Percentiles rank a stretch among this genome's conserved stretches.
These are phyloP conservation scores for Clonostachys chloroleuca DNA, from an alignment of 2,329 filamentous ascomycete species.

Conservation along the genomic window DNA sequence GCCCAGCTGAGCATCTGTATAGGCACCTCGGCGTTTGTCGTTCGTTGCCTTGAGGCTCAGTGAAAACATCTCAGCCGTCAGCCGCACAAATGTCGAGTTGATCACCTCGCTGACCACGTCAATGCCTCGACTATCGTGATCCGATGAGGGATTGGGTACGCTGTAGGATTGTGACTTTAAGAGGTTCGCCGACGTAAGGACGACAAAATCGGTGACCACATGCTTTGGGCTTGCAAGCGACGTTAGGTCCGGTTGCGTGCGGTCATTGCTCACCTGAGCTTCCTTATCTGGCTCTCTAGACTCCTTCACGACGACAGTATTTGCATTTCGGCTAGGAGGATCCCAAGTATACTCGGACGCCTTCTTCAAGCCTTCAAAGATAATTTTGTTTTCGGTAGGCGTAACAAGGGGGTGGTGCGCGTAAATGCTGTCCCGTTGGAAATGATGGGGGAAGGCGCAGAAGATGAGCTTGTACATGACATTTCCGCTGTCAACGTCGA, in stretches of 20 bases:
- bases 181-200: slow-evolving; percentile 60
- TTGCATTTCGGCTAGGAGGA: slow-evolving; percentile 49
- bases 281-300: slow-evolving; percentile 50
- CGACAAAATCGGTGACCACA: slow-evolving; percentile 62
- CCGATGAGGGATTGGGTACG: slow-evolving; percentile 13
- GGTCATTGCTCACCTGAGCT: slow-evolving; percentile 53
- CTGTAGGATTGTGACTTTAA: slow-evolving; percentile 31
- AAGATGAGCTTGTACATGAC: slow-evolving; percentile 83
- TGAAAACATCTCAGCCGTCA: slow-evolving; percentile 58
- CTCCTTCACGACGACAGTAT: slow-evolving; percentile 23
- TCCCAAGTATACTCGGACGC: slow-evolving; percentile 67
- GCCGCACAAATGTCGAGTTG: slow-evolving; percentile 62
- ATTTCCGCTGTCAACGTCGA: slow-evolving; percentile 73
- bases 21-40: slow-evolving; percentile 54
- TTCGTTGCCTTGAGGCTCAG: slow-evolving; percentile 59
- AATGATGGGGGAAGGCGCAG: slow-evolving; percentile 75
- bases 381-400: slow-evolving; percentile 67
- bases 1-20: slow-evolving; percentile 51
- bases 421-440: slow-evolving; percentile 73
- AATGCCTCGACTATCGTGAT: slow-evolving; percentile 52
- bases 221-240: slow-evolving; percentile 59
- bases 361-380: slow-evolving; percentile 63
- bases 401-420: slow-evolving; percentile 73
- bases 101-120: slow-evolving; percentile 69
- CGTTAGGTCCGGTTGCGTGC: slow-evolving; percentile 31